Evolutionary conservation across 2,329 filamentous ascomycete species (phyloP), one percentile per base, ranked within the genome.

Genomic region (Aspergillus vadensis): DNA sequence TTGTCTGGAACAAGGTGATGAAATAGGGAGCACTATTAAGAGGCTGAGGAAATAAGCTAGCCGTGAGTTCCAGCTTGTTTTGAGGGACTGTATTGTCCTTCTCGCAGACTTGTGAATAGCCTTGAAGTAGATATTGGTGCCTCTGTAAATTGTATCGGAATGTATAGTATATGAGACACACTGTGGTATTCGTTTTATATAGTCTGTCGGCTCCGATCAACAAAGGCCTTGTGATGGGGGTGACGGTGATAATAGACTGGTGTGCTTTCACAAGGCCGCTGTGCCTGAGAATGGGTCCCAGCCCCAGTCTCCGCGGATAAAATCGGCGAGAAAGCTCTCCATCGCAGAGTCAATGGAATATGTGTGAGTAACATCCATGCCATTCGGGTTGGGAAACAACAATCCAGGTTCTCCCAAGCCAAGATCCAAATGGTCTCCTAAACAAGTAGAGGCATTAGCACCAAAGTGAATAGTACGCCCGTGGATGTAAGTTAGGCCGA

Each of bases 21-120:
- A 70, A 47, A 76, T 77, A 70, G 75, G 74, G 1, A 63, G 69
- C 17, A 74, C 73, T 6, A 71, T 77, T n/a, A 70, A 73, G 55
- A 70, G 66, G 19, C 55, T 76, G n/a, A 68, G 73, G 44, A 76
- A 74, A 57, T 76, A 64, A 17, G 43, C 47, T 8, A 6, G 47
- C 14, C 47, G 2, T 30, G 47, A 19, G 9, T 9, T 17, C 30
- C 23, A 30, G 25, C 25, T 50, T 27, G 8, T 27, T 44, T 44
- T 8, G 47, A 32, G 4, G 25, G 23, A 7, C 30, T 9, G 2
- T n/a, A 12, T 12, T 4, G 9, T 27, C 25, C 15, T 30, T 8
- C 8, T 30, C 15, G 21, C 23, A 19, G 8, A 32, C 7, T 9
- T 17, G 25, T 30, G 23, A 19, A n/a, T 17, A n/a, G 23, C 15